Evolutionary conservation across 495 filamentous ascomycete genomes (phyloP).

Genomic region (Penicillium canariense): DNA sequence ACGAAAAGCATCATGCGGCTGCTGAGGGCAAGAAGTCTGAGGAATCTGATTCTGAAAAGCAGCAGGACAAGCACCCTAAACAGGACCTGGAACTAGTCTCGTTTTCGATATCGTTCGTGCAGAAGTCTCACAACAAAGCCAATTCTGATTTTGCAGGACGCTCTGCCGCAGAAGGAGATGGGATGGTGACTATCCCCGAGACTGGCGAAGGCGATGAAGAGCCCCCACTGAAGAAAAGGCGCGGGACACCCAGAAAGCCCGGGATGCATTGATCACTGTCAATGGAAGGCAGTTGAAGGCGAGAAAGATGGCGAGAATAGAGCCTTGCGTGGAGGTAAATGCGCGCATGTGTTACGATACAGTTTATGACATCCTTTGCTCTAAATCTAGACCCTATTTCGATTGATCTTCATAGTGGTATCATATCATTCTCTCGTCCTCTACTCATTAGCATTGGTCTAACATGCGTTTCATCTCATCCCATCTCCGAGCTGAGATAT

Average conservation of each 20-base stretch:
- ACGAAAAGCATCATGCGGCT: background rate
- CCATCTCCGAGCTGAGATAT: conserved; percentile 54
- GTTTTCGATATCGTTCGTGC: conserved; percentile 36
- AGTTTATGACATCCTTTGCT: background rate
- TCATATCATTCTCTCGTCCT: conserved; percentile 25
- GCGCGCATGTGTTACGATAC: background rate
- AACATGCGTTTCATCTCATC: conserved; percentile 49
- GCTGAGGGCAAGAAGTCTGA: conserved; percentile 9
- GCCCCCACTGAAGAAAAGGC: conserved; percentile 38
- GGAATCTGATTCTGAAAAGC: conserved; percentile 9
- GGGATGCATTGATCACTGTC: conserved; percentile 3
- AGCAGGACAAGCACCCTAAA: conserved; percentile 10
- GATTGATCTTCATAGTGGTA: conserved; percentile 26
- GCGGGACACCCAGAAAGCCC: conserved; percentile 27
- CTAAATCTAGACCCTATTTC: background rate
- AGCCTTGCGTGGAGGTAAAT: background rate
- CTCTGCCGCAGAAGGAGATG: conserved; percentile 17
- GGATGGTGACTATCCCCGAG: conserved; percentile 22
- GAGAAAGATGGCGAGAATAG: background rate
- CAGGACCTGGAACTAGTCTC: conserved; percentile 30
- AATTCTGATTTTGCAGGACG: background rate
- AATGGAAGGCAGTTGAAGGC: too few relatives aligned
- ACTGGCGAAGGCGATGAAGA: conserved; percentile 26
- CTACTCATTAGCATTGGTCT: conserved; percentile 31
- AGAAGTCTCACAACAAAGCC: conserved; percentile 17